Evolutionary conservation across 2,329 filamentous ascomycete genomes (phyloP).

Genomic region (Cladorrhinum sp.): DNA sequence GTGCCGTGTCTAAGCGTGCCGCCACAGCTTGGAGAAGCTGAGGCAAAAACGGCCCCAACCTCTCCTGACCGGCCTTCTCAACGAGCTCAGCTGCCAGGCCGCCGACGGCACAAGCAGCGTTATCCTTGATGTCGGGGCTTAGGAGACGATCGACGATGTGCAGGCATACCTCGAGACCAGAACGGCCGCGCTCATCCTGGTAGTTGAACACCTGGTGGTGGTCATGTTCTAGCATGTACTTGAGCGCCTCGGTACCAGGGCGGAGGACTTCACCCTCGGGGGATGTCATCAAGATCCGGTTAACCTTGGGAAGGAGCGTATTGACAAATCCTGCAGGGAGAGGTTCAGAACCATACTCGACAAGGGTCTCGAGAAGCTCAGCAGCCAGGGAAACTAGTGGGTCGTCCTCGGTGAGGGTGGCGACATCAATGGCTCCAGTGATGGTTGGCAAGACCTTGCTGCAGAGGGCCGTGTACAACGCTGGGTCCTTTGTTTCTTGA

Average conservation of each 20-base stretch:
- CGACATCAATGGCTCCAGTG: slow-evolving; percentile 85
- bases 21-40: slow-evolving; percentile 89
- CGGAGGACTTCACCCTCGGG: slow-evolving; percentile 86
- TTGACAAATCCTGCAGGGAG: slow-evolving; percentile 83
- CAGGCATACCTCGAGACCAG: slow-evolving; percentile 82
- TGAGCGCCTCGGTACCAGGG: slow-evolving; percentile 79
- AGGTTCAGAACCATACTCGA: slow-evolving; percentile 79
- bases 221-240: slow-evolving; percentile 87
- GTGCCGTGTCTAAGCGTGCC: slow-evolving; percentile 74
- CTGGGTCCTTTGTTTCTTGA: slow-evolving; percentile 47
- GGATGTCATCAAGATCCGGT: slow-evolving; percentile 75
- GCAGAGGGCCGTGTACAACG: slow-evolving; percentile 75
- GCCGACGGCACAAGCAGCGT: slow-evolving; percentile 92
- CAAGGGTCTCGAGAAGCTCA: slow-evolving; percentile 76
- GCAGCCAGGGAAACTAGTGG: slow-evolving; percentile 79
- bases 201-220: slow-evolving; percentile 86
- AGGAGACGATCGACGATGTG: slow-evolving; percentile 90
- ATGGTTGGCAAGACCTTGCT: slow-evolving; percentile 83
- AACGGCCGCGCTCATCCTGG: slow-evolving; percentile 75
- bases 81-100: slow-evolving; percentile 91
- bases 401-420: slow-evolving; percentile 78
- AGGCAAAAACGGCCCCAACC: slow-evolving; percentile 83
- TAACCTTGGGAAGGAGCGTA: slow-evolving; percentile 82
- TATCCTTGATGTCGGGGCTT: slow-evolving; percentile 80
- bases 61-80: slow-evolving; percentile 88